Evolutionary conservation across 192 early-diverging fungal species (phyloP).

Genomic region (Paraglomus brasilianum): DNA sequence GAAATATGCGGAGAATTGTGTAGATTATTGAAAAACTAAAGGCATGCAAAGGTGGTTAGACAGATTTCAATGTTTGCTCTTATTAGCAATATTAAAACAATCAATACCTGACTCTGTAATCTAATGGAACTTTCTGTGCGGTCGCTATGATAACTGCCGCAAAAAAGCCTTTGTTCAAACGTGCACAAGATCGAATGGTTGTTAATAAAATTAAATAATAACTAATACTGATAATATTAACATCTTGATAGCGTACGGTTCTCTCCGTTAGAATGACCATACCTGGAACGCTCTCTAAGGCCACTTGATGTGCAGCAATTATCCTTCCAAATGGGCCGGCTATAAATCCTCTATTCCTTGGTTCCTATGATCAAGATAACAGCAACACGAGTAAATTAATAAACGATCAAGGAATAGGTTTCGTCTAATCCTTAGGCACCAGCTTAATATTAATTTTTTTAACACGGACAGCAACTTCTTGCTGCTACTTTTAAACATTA

Average conservation of each 20-base stretch:
- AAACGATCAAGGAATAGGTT: too few species aligned
- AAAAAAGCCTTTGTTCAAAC: slow-evolving; percentile 29
- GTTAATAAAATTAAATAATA: too few species aligned
- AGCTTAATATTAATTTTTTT: too few species aligned
- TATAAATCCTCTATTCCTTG: slow-evolving; percentile 2
- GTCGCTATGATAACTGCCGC: slow-evolving; percentile 20
- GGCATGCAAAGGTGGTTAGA: not conserved
- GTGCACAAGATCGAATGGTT: too few species aligned
- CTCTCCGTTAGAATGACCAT: not conserved
- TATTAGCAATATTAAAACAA: slow-evolving; percentile 1
- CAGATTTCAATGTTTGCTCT: not conserved
- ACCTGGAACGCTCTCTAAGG: slow-evolving; percentile 28
- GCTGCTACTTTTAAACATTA: too few species aligned
- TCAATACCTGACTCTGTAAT: slow-evolving; percentile 15
- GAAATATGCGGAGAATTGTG: slow-evolving; percentile 22
- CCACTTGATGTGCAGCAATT: slow-evolving; percentile 18
- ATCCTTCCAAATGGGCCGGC: slow-evolving; percentile 21
- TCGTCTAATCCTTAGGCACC: too few species aligned
- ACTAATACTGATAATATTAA: not conserved
- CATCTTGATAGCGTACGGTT: not conserved
- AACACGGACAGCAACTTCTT: too few species aligned
- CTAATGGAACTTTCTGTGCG: slow-evolving; percentile 16
- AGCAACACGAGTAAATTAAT: not conserved
- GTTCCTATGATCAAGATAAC: slow-evolving; percentile 12
- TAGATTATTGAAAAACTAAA: slow-evolving; percentile 28